These are phyloP conservation scores for Trichocladium antarcticum DNA, from an alignment of 495 filamentous ascomycete genomes.

Conservation along the genomic window DNA sequence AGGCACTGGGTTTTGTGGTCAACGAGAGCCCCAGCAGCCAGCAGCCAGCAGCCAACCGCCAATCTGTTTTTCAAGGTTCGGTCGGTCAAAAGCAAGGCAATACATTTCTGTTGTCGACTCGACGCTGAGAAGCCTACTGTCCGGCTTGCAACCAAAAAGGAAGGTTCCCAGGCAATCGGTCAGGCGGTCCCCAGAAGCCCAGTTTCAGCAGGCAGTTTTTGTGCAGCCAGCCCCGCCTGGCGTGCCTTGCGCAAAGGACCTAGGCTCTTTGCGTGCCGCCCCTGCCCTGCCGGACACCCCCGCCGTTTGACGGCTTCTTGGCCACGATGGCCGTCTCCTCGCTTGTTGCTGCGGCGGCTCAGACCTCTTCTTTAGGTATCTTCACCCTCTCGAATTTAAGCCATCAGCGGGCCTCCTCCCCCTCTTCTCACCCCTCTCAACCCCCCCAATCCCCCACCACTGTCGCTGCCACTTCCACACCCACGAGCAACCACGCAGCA, in stretches of 20 bases:
- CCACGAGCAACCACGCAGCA: background rate
- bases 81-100: background rate
- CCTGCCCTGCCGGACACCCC: conserved; percentile 8
- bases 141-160: no score
- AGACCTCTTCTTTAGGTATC: conserved; percentile 26
- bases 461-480: background rate
- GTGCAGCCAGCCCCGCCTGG: background rate
- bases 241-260: background rate
- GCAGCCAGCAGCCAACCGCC: background rate
- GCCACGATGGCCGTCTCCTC: conserved; percentile 24
- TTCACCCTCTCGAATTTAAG: conserved; percentile 16
- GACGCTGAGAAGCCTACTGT: no score
- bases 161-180: conserved; percentile 9
- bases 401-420: conserved; percentile 8
- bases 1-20: background rate
- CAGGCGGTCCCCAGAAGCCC: conserved; percentile 15
- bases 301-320: conserved; percentile 4
- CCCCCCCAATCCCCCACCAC: background rate
- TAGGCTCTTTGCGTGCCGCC: conserved; percentile 4
- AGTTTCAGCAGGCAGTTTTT: conserved; percentile 6
- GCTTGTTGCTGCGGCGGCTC: conserved; percentile 24
- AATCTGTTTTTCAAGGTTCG: conserved; percentile 8
- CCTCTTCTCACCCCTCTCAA: no score
- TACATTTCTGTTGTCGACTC: no score
- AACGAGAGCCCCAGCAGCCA: conserved; percentile 1